These are phyloP conservation scores for Trichoderma afroharzianum DNA, from an alignment of 2,329 filamentous ascomycete species.

Conservation along the genomic window DNA sequence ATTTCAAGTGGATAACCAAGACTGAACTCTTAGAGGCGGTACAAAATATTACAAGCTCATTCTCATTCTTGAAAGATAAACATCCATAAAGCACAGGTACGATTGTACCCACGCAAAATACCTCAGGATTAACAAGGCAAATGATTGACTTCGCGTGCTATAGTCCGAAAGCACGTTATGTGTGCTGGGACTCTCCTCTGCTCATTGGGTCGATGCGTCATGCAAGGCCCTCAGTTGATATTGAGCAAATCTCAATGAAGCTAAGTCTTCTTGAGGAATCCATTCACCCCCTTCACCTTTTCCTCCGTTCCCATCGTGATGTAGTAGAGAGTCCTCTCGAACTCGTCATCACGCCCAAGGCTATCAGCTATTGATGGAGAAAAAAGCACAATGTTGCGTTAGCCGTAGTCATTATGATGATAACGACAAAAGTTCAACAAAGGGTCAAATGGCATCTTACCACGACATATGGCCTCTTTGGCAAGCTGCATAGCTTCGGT, in stretches of 20 bases:
- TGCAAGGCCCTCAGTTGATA: background rate
- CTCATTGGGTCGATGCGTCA: background rate
- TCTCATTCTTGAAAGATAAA: background rate
- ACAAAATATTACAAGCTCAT: background rate
- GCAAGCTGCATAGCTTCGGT: slow-evolving; percentile 27
- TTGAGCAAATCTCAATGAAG: background rate
- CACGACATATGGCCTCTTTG: slow-evolving; percentile 31
- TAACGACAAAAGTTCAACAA: background rate
- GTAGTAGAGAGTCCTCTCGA: slow-evolving; percentile 36
- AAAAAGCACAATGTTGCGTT: background rate
- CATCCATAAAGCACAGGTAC: background rate
- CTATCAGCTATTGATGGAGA: slow-evolving; percentile 24
- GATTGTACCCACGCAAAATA: background rate
- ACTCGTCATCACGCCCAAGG: slow-evolving; percentile 29
- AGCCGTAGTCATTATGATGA: background rate
- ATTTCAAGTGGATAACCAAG: background rate
- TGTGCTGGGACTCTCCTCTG: background rate
- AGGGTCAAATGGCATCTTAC: slow-evolving; percentile 20
- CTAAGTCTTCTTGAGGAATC: slow-evolving; percentile 27
- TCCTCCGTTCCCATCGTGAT: slow-evolving; percentile 33
- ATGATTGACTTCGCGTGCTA: background rate
- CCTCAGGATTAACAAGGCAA: background rate
- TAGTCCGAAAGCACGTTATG: background rate
- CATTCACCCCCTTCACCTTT: slow-evolving; percentile 28
- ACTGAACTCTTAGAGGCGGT: background rate